These are phyloP conservation scores for Trichosporon sp. DNA, from an alignment of 1,284 basidiomycete species.

Conservation along the genomic window DNA sequence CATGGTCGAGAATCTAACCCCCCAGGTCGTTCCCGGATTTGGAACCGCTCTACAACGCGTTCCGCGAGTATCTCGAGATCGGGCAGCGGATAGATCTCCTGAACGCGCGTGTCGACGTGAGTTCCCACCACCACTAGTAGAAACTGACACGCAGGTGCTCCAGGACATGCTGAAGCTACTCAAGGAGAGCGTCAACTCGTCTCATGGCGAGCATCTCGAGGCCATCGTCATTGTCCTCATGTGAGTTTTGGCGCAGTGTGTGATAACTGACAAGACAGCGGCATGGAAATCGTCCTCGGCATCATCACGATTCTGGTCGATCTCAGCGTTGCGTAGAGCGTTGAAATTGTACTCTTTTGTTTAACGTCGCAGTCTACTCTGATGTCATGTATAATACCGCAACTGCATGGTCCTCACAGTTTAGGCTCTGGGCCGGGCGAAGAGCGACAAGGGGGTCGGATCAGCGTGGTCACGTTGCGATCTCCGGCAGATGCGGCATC, in stretches of 20 bases:
- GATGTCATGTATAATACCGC: conserved; percentile 5
- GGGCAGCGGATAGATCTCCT: conserved; percentile 90
- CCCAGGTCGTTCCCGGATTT: conserved; percentile 73
- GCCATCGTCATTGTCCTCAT: conserved; percentile 93
- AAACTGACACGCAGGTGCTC: conserved; percentile 65
- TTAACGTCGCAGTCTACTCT: conserved; percentile 4
- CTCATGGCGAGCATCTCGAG: conserved; percentile 90
- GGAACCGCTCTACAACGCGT: conserved; percentile 92
- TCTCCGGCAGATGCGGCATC: background rate
- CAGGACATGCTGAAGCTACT: conserved; percentile 96
- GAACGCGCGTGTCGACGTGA: conserved; percentile 82
- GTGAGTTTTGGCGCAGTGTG: conserved; percentile 59
- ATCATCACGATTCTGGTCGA: conserved; percentile 73
- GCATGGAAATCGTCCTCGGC: conserved; percentile 63
- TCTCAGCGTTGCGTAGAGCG: conserved; percentile 57
- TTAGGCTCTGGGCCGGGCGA: no score
- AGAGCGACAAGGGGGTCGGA: no score
- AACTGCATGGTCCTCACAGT: no score
- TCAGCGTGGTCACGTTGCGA: background rate
- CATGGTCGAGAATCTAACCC: conserved; percentile 12
- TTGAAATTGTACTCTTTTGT: background rate
- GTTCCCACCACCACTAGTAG: conserved; percentile 16
- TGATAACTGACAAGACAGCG: conserved; percentile 33
- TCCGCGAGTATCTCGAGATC: conserved; percentile 89
- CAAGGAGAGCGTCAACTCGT: conserved; percentile 85